A percentile compares a stretch with the other conserved stretches of the same genome.
phyloP scores from a whole-genome alignment of 2,329 filamentous ascomycete genomes.

The Eurotiales sp. region DNA sequence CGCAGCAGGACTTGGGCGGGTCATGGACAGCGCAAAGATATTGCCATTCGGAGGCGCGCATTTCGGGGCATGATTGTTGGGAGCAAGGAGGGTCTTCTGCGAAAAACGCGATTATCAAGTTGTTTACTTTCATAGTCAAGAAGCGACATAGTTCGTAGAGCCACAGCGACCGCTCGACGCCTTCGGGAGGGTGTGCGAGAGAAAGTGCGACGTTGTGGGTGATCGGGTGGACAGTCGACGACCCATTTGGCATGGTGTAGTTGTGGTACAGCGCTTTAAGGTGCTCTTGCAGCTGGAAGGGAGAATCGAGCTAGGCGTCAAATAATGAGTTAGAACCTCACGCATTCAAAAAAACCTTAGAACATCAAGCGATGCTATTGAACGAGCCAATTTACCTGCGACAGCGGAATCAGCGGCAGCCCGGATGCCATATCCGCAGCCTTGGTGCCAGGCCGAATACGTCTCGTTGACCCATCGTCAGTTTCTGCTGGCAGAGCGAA shows the following conservation, averaged over 20 bases:
- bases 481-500: slow-evolving; percentile 47
- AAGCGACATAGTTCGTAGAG: slow-evolving; percentile 97
- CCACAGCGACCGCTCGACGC: slow-evolving; percentile 85
- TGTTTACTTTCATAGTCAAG: slow-evolving; percentile 90
- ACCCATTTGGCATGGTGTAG: slow-evolving; percentile 62
- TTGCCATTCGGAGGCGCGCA: slow-evolving; percentile 98
- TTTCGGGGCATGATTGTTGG: slow-evolving; percentile 85
- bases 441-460: slow-evolving; percentile 89
- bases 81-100: slow-evolving; percentile 88
- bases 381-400: slow-evolving; percentile 60
- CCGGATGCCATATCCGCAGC: slow-evolving; percentile 90
- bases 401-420: slow-evolving; percentile 79
- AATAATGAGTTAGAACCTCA: no score
- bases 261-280: slow-evolving; percentile 86
- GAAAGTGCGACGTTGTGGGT: slow-evolving; percentile 69
- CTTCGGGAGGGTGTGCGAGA: slow-evolving; percentile 74
- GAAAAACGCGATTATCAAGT: slow-evolving; percentile 86
- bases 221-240: slow-evolving; percentile 65
- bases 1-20: slow-evolving; percentile 92
- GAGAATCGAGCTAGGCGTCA: slow-evolving; percentile 74
- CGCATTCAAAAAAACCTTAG: no score
- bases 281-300: slow-evolving; percentile 96
- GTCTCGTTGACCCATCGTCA: slow-evolving; percentile 71
- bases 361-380: no score
- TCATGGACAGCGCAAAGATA: slow-evolving; percentile 98